These are phyloP conservation scores for Xylariaceae sp. DNA, from an alignment of 2,329 filamentous ascomycete genomes.

Conservation along the genomic window DNA sequence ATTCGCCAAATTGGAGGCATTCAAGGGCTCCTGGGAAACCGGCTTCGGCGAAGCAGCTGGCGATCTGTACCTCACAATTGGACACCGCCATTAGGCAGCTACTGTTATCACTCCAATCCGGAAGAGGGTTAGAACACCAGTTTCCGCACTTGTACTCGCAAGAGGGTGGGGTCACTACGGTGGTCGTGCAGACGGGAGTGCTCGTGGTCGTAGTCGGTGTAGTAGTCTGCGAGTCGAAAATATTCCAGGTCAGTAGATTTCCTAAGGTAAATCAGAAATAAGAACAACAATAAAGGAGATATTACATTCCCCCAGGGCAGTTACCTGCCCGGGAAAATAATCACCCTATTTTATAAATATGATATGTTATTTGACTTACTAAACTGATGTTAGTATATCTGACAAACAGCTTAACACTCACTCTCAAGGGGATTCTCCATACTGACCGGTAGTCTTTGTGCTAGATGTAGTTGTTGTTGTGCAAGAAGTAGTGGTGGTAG, in stretches of 20 bases:
- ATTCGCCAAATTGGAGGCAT: slow-evolving; percentile 48
- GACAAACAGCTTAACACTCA: too few relatives aligned
- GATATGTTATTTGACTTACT: too few relatives aligned
- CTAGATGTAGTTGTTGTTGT: slow-evolving; percentile 6
- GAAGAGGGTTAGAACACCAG: slow-evolving; percentile 42
- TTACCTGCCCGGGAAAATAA: too few relatives aligned
- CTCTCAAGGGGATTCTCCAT: too few relatives aligned
- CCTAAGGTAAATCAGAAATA: too few relatives aligned
- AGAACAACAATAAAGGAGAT: too few relatives aligned
- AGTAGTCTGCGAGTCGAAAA: neutral
- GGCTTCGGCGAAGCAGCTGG: slow-evolving; percentile 49
- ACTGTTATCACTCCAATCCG: slow-evolving; percentile 41
- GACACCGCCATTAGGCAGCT: slow-evolving; percentile 41
- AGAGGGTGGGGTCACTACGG: slow-evolving; percentile 39
- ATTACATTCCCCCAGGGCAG: too few relatives aligned
- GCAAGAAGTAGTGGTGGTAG: neutral
- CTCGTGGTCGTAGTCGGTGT: slow-evolving; percentile 30
- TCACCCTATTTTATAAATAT: too few relatives aligned
- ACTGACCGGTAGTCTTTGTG: slow-evolving; percentile 20
- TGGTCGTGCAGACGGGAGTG: slow-evolving; percentile 45
- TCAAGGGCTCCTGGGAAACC: slow-evolving; percentile 46
- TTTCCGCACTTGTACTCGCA: slow-evolving; percentile 54
- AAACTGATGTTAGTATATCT: too few relatives aligned
- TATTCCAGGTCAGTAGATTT: too few relatives aligned
- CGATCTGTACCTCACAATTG: slow-evolving; percentile 44